A percentile compares a stretch with the other conserved stretches of the same genome.
phyloP scores from a whole-genome alignment of 179 eudicot species.

The Nepenthes alata region DNA sequence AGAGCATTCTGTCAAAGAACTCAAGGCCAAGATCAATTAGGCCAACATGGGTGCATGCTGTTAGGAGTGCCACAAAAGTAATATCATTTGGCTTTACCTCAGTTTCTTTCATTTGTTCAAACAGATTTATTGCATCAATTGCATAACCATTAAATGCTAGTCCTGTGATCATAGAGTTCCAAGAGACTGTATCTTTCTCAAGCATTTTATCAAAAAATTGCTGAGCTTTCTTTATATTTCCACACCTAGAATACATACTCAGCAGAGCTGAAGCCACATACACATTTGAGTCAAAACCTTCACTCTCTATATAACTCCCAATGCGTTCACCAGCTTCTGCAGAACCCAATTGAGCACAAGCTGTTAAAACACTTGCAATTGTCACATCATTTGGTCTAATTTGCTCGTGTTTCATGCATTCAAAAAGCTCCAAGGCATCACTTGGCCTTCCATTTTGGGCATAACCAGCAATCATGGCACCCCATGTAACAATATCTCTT shows the following conservation, averaged over 20 bases:
- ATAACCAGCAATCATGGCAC: slow-evolving; percentile 58
- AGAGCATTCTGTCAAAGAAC: slow-evolving; percentile 29
- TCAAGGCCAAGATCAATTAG: slow-evolving; percentile 32
- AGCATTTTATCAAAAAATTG: slow-evolving; percentile 26
- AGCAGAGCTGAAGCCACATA: slow-evolving; percentile 38
- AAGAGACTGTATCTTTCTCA: slow-evolving; percentile 33
- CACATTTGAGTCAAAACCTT: slow-evolving; percentile 24
- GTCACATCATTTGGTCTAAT: slow-evolving; percentile 45
- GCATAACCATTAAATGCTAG: slow-evolving; percentile 41
- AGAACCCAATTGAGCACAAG: slow-evolving; percentile 49
- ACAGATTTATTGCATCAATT: slow-evolving; percentile 23
- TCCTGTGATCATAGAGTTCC: slow-evolving; percentile 52
- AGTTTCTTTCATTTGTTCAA: slow-evolving; percentile 24
- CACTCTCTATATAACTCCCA: slow-evolving; percentile 32
- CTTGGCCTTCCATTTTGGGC: slow-evolving; percentile 42
- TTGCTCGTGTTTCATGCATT: slow-evolving; percentile 24
- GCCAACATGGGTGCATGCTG: slow-evolving; percentile 54
- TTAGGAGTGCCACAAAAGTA: slow-evolving; percentile 40
- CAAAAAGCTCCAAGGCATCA: slow-evolving; percentile 48
- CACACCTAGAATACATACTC: slow-evolving; percentile 45
- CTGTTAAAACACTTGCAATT: slow-evolving; percentile 44
- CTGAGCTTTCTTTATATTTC: slow-evolving; percentile 32
- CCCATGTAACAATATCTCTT: slow-evolving; percentile 46
- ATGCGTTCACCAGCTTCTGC: slow-evolving; percentile 35
- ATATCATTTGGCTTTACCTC: slow-evolving; percentile 31